Conservation (phyloP, 306 rosid genomes). For the Cyamopsis tetragonoloba region DNA sequence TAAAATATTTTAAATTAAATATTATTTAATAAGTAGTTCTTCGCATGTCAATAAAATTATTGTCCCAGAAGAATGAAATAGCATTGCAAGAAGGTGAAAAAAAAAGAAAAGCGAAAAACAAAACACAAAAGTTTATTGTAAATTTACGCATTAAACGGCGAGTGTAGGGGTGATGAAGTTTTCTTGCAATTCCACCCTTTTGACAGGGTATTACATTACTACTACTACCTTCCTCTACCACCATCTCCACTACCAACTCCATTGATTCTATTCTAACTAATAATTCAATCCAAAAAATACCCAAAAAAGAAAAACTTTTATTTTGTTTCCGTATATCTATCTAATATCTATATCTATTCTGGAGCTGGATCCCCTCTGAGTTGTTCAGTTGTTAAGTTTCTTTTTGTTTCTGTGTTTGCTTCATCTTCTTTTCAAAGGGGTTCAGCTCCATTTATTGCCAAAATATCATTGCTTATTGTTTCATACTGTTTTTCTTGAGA, state of each 20-base stretch:
- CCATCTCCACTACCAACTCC: background rate
- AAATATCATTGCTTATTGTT: conserved; percentile 1
- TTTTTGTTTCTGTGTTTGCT: conserved; percentile 45
- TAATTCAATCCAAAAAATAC: background rate
- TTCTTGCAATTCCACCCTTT: background rate
- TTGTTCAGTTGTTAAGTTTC: conserved; percentile 25
- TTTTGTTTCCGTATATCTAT: background rate
- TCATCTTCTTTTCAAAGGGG: conserved; percentile 37
- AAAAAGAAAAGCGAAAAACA: background rate
- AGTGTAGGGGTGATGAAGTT: background rate
- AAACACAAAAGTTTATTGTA: background rate
- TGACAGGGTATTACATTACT: conserved; percentile 25
- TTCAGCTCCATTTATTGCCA: conserved; percentile 19
- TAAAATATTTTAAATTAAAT: no score
- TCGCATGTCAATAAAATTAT: no score
- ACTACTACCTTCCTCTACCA: background rate
- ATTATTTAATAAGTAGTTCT: no score
- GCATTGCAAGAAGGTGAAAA: no score
- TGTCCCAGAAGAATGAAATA: no score
- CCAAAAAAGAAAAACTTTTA: background rate
- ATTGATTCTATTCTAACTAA: conserved; percentile 8
- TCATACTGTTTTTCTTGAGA: background rate
- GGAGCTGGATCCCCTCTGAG: conserved; percentile 42
- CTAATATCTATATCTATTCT: no score
- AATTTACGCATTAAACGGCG: conserved; percentile 8